These are phyloP conservation scores for Fraxinus xanthoxyloides DNA, from an alignment of 305 asterid genomes.

Conservation along the genomic window DNA sequence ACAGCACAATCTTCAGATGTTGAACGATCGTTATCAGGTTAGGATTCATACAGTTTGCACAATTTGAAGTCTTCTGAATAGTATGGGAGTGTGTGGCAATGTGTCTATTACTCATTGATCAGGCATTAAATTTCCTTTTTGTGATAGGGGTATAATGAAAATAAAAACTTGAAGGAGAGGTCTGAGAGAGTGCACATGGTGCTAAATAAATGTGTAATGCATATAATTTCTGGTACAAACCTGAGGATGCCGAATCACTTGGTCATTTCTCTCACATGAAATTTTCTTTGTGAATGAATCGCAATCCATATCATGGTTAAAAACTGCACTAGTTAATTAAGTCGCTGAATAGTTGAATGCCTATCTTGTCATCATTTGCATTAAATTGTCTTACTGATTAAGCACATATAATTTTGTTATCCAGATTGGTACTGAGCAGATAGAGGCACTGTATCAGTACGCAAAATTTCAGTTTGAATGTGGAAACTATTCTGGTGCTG, in stretches of 20 bases:
- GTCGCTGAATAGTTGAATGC: not conserved
- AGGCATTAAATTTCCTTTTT: not conserved
- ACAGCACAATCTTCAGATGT: slow-evolving; percentile 92
- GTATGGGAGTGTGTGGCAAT: not conserved
- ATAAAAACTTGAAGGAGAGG: not conserved
- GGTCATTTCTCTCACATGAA: not conserved
- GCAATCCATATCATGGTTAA: not conserved
- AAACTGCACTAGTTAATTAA: not conserved
- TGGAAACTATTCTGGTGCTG: slow-evolving; percentile 98
- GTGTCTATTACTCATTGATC: not conserved
- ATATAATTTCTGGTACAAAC: not conserved
- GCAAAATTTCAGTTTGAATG: slow-evolving; percentile 98
- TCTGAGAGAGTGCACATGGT: not conserved
- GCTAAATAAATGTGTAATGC: not conserved
- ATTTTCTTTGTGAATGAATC: not conserved
- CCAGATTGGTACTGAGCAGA: slow-evolving; percentile 93
- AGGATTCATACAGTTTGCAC: slow-evolving; percentile 4
- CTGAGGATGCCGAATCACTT: not conserved
- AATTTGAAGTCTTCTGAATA: not conserved
- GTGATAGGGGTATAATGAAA: not conserved
- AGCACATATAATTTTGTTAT: not conserved
- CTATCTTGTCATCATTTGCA: not conserved
- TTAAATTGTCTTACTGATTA: slow-evolving; percentile 4
- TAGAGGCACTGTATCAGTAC: slow-evolving; percentile 88
- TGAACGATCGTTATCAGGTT: slow-evolving; percentile 91